phyloP scores from a whole-genome alignment of 1,284 basidiomycete species.

The Rhodotorula sp. region DNA sequence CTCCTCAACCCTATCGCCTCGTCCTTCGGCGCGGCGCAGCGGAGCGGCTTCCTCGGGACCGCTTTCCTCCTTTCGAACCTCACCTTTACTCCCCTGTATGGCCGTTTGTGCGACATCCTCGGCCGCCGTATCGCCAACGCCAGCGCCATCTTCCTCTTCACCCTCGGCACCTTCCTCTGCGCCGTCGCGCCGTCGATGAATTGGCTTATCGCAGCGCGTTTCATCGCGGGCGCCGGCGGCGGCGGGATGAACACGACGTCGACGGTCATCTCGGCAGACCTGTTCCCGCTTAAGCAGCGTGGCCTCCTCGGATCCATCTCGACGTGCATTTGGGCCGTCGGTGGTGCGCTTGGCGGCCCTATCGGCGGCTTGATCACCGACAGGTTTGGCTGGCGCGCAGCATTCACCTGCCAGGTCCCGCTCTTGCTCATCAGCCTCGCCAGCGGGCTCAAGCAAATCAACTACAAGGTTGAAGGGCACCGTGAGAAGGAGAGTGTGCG shows the following conservation, averaged over 20 bases:
- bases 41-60: constrained; percentile 16
- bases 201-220: constrained; percentile 47
- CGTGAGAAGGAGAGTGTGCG: constrained; percentile 8
- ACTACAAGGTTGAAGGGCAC: constrained; percentile 8
- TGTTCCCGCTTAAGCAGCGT: constrained; percentile 71
- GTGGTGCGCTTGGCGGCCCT: constrained; percentile 21
- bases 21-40: constrained; percentile 19
- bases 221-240: constrained; percentile 52
- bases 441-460: constrained; percentile 3
- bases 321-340: constrained; percentile 24
- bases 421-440: constrained; percentile 16
- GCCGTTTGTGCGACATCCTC: constrained; percentile 73
- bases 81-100: constrained; percentile 79
- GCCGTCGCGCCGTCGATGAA: constrained; percentile 73
- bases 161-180: constrained; percentile 69
- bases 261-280: constrained; percentile 73
- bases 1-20: constrained; percentile 17
- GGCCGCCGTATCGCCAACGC: constrained; percentile 74
- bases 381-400: constrained; percentile 23
- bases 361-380: constrained; percentile 22
- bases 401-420: constrained; percentile 20
- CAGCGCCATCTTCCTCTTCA: constrained; percentile 66
- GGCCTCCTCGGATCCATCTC: constrained; percentile 59
- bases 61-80: constrained; percentile 70
- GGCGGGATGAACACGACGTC: constrained; percentile 35